Base-by-base conservation (phyloP, 805 yeast genomes). In the Candida namnaoensis region DNA sequence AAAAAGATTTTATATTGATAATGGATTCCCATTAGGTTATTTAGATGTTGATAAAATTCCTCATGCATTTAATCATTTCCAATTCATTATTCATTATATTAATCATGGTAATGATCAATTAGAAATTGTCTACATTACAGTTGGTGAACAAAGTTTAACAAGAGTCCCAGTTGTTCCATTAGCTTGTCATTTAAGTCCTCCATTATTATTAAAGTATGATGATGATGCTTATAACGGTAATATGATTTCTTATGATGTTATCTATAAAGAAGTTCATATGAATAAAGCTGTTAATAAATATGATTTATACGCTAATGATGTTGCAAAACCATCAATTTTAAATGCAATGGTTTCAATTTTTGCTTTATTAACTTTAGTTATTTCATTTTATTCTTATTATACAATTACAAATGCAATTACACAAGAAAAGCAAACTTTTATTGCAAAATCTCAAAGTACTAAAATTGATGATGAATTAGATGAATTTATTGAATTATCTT, bases 41-140 rank as follows among this genome's bases (percentile, higher is more conserved):
- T 24, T 49, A 2, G 63, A 58, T 32, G 32, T 45, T 11, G 53
- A 58, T 34, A 54, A 52, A 36, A 47, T 56, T 30, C 58, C 61
- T 4, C 63, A 58, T 40, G 15, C 49, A 7, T 58, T 44, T 43
- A 58, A 58, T 44, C 63, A 58, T 44, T 58, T 58, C 52, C 58
- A 58, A 38, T 53, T 58, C 25, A 45, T 50, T 24, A 45, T 58
- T 32, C 50, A 54, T 23, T 58, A 56, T 37, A 47, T 46, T 15
- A 38, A 49, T 7, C 14, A 44, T 13, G 60, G 57, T 2, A 27
- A 46, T 24, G 50, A 49, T 6, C 27, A 34, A 14, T 54, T 48
- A 39, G 53, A 55, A 28, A 41, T 58, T 11, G 34, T 54, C n/a
- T 54, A 57, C 28, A 47, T 52, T 1, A 52, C 60, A 5, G 51